These are phyloP conservation scores for Penicillium paxilli DNA, from an alignment of 495 filamentous ascomycete genomes.

Conservation along the genomic window DNA sequence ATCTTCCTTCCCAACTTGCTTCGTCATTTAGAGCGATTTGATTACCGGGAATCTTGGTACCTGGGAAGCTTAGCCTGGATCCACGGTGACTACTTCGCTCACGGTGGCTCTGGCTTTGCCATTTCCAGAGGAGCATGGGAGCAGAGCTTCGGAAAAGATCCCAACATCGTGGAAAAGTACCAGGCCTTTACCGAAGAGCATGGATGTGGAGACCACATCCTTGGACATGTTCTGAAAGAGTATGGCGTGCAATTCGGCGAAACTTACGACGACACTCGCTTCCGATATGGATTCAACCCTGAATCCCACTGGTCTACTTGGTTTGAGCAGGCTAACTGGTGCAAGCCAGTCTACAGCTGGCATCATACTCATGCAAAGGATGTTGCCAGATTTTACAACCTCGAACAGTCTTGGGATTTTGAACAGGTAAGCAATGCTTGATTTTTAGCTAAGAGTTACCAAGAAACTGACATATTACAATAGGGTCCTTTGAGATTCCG, in stretches of 20 bases:
- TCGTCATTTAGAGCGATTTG: conserved; percentile 46
- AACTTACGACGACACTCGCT: conserved; percentile 34
- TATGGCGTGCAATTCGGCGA: conserved; percentile 44
- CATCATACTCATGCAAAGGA: conserved; percentile 41
- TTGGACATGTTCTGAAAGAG: conserved; percentile 48
- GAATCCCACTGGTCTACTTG: conserved; percentile 39
- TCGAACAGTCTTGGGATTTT: conserved; percentile 23
- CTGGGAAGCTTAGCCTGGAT: conserved; percentile 51
- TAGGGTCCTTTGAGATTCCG: conserved; percentile 19
- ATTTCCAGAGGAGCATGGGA: conserved; percentile 53
- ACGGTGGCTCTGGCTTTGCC: conserved; percentile 62
- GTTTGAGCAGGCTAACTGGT: conserved; percentile 39
- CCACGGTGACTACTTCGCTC: conserved; percentile 49
- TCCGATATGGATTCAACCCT: conserved; percentile 47
- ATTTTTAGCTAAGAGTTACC: background rate
- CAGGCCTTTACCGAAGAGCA: conserved; percentile 35
- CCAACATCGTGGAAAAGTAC: conserved; percentile 33
- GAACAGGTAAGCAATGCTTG: conserved; percentile 7
- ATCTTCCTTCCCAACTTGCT: conserved; percentile 57
- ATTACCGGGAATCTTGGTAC: conserved; percentile 48
- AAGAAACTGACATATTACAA: background rate
- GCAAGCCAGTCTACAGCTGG: conserved; percentile 50
- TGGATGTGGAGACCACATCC: conserved; percentile 51
- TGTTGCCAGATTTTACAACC: conserved; percentile 26
- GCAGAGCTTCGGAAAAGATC: conserved; percentile 29